These are phyloP conservation scores for Tubosaeta sp. DNA, from an alignment of 768 basidiomycete genomes.

Conservation along the genomic window DNA sequence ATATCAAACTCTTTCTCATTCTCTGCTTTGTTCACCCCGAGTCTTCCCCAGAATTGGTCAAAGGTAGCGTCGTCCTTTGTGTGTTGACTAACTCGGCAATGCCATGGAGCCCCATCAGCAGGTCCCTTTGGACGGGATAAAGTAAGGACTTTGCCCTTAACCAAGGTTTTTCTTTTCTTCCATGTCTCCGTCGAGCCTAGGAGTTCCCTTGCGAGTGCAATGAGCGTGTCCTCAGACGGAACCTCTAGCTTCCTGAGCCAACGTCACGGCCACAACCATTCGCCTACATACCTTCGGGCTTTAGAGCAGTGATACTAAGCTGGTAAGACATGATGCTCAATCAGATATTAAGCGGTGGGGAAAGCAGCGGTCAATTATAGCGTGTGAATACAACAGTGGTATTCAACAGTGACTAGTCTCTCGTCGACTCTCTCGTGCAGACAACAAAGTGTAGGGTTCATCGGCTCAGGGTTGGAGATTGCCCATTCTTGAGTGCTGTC, in stretches of 20 bases:
- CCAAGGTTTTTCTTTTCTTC: conserved; percentile 64
- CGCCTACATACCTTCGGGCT: conserved; percentile 33
- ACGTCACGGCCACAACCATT: neutral
- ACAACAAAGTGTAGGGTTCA: too few relatives aligned
- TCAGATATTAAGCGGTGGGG: neutral
- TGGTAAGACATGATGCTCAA: conserved; percentile 30
- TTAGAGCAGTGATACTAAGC: conserved; percentile 38
- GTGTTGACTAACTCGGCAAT: conserved; percentile 66
- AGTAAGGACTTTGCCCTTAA: conserved; percentile 53
- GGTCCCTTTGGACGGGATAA: conserved; percentile 47
- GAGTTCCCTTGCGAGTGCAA: conserved; percentile 50
- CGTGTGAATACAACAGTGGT: conserved; percentile 14
- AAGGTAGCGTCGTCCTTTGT: conserved; percentile 62
- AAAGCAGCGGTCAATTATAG: conserved; percentile 12
- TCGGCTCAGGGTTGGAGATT: conserved; percentile 7
- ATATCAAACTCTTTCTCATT: conserved; percentile 62
- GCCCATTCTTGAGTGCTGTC: conserved; percentile 30
- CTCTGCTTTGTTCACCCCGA: conserved; percentile 60
- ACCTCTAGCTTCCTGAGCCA: conserved; percentile 39
- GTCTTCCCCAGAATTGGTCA: conserved; percentile 66
- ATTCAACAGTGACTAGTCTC: conserved; percentile 2
- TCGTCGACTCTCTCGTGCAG: too few relatives aligned
- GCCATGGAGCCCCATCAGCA: conserved; percentile 60
- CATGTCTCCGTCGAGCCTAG: conserved; percentile 55
- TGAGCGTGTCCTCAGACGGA: conserved; percentile 54